Percentiles rank a stretch among this genome's conserved stretches.
phyloP scores from a whole-genome alignment of 148 eudicot genomes.

The Cornus controversa region DNA sequence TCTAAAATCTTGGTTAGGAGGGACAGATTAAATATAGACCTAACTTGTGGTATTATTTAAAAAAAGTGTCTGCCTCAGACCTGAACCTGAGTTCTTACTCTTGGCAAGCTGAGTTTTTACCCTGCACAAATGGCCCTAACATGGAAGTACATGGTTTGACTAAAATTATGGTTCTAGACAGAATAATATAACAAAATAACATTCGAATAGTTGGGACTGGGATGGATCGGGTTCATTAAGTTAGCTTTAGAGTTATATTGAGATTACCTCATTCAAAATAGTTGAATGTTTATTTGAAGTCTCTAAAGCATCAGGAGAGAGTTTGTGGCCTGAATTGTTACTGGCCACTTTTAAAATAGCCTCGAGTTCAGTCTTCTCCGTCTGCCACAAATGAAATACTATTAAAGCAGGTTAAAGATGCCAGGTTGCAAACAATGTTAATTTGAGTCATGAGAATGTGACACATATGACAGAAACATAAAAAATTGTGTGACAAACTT shows the following conservation, averaged over 20 bases:
- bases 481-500: neutral
- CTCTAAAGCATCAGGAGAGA: slow-evolving; percentile 3
- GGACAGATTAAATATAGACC: no score
- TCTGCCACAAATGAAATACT: slow-evolving; percentile 26
- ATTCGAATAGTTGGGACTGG: no score
- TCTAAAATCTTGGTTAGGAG: no score
- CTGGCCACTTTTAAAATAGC: slow-evolving; percentile 34
- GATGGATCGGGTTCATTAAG: no score
- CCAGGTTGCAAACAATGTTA: neutral
- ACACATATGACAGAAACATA: neutral
- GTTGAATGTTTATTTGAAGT: slow-evolving; percentile 19
- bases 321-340: slow-evolving; percentile 7
- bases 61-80: no score
- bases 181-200: no score
- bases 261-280: slow-evolving; percentile 32
- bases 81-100: no score
- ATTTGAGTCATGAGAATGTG: neutral
- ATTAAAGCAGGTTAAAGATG: slow-evolving; percentile 6
- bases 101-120: no score
- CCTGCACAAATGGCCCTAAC: neutral
- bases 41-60: no score
- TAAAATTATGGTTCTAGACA: no score
- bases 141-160: no score
- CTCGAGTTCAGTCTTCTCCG: slow-evolving; percentile 52
- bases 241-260: neutral